These are phyloP conservation scores for Endoconidiophora polonica DNA, from an alignment of 2,329 filamentous ascomycete species.

Conservation along the genomic window DNA sequence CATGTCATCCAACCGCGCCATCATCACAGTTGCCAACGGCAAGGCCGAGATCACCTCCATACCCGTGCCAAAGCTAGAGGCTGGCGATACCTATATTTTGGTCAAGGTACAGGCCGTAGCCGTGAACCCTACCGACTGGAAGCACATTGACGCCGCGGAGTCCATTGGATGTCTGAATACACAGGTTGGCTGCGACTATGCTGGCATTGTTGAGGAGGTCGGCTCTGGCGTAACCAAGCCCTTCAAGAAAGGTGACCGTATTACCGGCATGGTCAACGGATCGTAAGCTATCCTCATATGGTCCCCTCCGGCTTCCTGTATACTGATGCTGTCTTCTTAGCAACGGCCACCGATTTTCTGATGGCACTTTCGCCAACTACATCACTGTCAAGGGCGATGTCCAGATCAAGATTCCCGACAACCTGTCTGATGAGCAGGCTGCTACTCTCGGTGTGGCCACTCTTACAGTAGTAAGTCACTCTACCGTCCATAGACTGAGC, in stretches of 20 bases:
- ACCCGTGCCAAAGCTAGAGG: constrained; percentile 14
- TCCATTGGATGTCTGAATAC: constrained; percentile 14
- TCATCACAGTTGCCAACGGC: constrained; percentile 5
- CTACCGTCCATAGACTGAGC: not conserved
- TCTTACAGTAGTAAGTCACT: constrained; percentile 22
- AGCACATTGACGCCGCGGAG: constrained; percentile 18
- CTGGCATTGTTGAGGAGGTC: constrained; percentile 30
- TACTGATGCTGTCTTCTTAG: constrained; percentile 10
- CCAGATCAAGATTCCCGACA: constrained; percentile 28
- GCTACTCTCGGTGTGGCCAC: constrained; percentile 28
- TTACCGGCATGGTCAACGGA: constrained; percentile 26
- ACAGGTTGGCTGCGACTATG: constrained; percentile 29
- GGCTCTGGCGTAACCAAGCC: constrained; percentile 26
- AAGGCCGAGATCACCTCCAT: constrained; percentile 19
- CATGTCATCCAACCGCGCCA: constrained; percentile 9
- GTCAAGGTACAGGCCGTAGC: constrained; percentile 22
- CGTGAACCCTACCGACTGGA: constrained; percentile 24
- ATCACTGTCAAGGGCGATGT: constrained; percentile 24
- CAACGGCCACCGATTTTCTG: constrained; percentile 18
- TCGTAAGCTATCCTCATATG: constrained; percentile 13
- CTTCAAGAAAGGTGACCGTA: constrained; percentile 31
- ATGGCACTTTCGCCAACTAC: constrained; percentile 27
- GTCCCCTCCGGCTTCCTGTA: not conserved
- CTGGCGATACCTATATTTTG: constrained; percentile 19
- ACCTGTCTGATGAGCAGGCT: constrained; percentile 29